phyloP scores from a whole-genome alignment of 345 rosid genomes.

The Geranium brycei region DNA sequence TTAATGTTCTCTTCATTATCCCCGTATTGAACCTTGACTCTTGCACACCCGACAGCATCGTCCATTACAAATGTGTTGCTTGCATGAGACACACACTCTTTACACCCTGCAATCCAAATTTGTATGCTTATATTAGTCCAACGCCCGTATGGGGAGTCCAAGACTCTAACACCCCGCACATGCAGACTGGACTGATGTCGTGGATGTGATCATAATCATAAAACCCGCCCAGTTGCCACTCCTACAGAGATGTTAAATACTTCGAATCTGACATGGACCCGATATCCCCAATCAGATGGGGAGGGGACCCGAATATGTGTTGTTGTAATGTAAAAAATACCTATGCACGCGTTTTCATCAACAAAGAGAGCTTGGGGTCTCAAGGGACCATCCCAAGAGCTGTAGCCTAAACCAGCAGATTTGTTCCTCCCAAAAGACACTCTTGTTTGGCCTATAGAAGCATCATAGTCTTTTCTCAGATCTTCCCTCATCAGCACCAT shows the following conservation, averaged over 20 bases:
- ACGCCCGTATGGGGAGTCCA: too few species aligned
- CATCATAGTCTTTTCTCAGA: slow-evolving; percentile 30
- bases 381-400: slow-evolving; percentile 48
- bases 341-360: slow-evolving; percentile 51
- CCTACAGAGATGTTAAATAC: too few species aligned
- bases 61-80: slow-evolving; percentile 44
- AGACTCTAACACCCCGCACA: too few species aligned
- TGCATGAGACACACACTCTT: slow-evolving; percentile 51
- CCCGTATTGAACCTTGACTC: slow-evolving; percentile 45
- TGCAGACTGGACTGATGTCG: too few species aligned
- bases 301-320: too few species aligned
- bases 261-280: too few species aligned
- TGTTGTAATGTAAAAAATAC: slow-evolving; percentile 4
- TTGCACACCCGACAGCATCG: slow-evolving; percentile 34
- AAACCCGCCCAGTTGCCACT: too few species aligned
- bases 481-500: slow-evolving; percentile 29
- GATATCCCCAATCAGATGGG: too few species aligned
- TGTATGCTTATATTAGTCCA: not conserved
- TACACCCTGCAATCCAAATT: slow-evolving; percentile 33
- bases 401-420: slow-evolving; percentile 17
- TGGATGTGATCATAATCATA: too few species aligned
- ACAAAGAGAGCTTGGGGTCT: slow-evolving; percentile 48
- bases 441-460: slow-evolving; percentile 25
- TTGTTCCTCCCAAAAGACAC: slow-evolving; percentile 9
- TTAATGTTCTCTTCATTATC: slow-evolving; percentile 35